A percentile compares a stretch with the other conserved stretches of the same genome.
Conservation (phyloP, 2,329 filamentous ascomycete genomes). For the Emmonsia crescens region DNA sequence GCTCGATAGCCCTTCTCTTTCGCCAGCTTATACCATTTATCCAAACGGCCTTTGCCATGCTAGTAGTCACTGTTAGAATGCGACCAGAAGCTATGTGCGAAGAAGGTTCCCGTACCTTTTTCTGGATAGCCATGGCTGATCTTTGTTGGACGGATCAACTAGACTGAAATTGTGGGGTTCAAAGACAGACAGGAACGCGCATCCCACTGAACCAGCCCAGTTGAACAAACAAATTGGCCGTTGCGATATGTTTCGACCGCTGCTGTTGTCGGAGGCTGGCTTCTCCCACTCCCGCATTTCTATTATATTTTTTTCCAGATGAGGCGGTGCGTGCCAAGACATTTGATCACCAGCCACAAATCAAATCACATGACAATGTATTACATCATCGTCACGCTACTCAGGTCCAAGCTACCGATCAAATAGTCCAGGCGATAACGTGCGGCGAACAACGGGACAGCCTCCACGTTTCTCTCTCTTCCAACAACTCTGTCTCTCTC, state of each 20-base stretch:
- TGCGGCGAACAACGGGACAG: not conserved
- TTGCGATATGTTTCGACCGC: not conserved
- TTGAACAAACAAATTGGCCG: not conserved
- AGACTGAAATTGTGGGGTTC: not conserved
- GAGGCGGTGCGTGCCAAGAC: conserved; percentile 8
- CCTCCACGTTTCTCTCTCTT: not conserved
- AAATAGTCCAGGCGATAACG: not conserved
- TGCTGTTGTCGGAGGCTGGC: not conserved
- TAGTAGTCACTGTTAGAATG: conserved; percentile 27
- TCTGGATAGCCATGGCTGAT: conserved; percentile 76
- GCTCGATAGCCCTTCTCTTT: conserved; percentile 98
- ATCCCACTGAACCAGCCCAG: not conserved
- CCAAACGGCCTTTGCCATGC: conserved; percentile 93
- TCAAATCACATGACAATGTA: not conserved
- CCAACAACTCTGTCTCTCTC: not conserved
- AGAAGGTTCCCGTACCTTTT: conserved; percentile 51
- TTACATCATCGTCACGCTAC: not conserved
- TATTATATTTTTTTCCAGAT: not conserved
- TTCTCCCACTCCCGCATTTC: not conserved
- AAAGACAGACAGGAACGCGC: not conserved
- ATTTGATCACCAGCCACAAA: conserved; percentile 8
- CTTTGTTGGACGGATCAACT: not conserved
- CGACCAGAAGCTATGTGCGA: conserved; percentile 5
- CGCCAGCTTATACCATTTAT: conserved; percentile 97
- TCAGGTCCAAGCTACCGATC: not conserved